A percentile compares a stretch with the other conserved stretches of the same genome.
These are phyloP conservation scores for Aquilaria yunnanensis DNA, from an alignment of 345 rosid genomes.

Conservation along the genomic window DNA sequence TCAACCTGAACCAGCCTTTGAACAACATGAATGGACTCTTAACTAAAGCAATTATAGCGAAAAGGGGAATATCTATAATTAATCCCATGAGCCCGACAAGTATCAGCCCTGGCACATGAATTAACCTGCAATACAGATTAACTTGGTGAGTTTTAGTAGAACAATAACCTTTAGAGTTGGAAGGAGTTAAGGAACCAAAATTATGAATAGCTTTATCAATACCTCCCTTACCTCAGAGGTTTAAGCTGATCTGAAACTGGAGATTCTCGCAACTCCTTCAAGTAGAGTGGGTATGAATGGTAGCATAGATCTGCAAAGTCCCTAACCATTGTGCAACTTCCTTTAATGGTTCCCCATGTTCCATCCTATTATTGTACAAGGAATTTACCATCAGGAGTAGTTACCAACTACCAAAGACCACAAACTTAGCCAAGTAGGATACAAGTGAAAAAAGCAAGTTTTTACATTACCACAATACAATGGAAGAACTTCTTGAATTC, in stretches of 20 bases:
- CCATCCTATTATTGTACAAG: slow-evolving; percentile 51
- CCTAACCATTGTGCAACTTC: slow-evolving; percentile 64
- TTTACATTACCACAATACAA: slow-evolving; percentile 46
- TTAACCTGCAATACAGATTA: slow-evolving; percentile 38
- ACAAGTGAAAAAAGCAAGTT: background rate
- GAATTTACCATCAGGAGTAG: background rate
- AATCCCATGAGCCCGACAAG: slow-evolving; percentile 63
- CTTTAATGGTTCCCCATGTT: slow-evolving; percentile 70
- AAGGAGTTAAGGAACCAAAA: slow-evolving; percentile 5
- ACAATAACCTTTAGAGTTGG: no score
- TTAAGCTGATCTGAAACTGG: slow-evolving; percentile 40
- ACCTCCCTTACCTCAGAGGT: slow-evolving; percentile 55
- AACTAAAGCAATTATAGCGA: slow-evolving; percentile 52
- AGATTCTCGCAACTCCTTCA: slow-evolving; percentile 58
- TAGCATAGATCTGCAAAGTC: slow-evolving; percentile 74
- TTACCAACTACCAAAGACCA: background rate
- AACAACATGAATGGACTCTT: slow-evolving; percentile 77
- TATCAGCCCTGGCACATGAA: slow-evolving; percentile 71
- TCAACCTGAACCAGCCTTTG: slow-evolving; percentile 67
- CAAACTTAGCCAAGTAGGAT: background rate
- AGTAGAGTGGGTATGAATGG: slow-evolving; percentile 61
- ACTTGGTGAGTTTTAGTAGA: background rate
- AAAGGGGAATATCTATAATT: slow-evolving; percentile 59
- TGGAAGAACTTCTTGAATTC: slow-evolving; percentile 57
- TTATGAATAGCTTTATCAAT: background rate